phyloP scores from a whole-genome alignment of 2,329 filamentous ascomycete genomes.

The Acrocalymma vagum region DNA sequence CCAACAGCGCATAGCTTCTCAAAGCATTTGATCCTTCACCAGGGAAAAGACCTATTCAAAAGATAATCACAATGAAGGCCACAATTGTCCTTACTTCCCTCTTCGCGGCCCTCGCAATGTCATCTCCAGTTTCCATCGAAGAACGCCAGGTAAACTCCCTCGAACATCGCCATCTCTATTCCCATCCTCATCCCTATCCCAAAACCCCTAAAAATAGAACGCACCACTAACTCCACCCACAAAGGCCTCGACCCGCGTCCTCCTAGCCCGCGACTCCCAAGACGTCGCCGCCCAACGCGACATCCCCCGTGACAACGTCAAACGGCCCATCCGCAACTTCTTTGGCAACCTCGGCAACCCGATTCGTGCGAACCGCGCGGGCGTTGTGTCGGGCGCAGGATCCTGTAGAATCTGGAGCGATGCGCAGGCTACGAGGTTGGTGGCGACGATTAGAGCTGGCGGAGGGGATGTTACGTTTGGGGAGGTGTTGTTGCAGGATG shows the following conservation, averaged over 20 bases:
- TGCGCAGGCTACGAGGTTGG: slow-evolving; percentile 6
- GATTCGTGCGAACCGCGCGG: neutral
- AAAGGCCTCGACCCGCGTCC: slow-evolving; percentile 15
- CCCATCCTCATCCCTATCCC: neutral
- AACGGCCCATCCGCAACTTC: slow-evolving; percentile 8
- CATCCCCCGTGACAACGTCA: slow-evolving; percentile 16
- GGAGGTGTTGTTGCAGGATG: slow-evolving; percentile 11
- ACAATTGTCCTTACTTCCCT: slow-evolving; percentile 20
- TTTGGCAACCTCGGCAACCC: neutral
- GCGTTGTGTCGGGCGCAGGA: slow-evolving; percentile 1
- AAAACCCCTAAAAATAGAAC: slow-evolving; percentile 1
- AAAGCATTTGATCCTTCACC: neutral
- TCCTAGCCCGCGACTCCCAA: slow-evolving; percentile 18
- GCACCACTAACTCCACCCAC: slow-evolving; percentile 1
- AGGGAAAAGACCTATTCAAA: neutral
- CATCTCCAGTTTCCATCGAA: slow-evolving; percentile 8
- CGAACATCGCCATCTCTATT: neutral
- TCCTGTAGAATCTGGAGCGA: slow-evolving; percentile 18
- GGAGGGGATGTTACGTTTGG: slow-evolving; percentile 8
- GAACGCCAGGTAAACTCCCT: slow-evolving; percentile 9
- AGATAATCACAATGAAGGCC: slow-evolving; percentile 17
- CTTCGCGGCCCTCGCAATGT: slow-evolving; percentile 15
- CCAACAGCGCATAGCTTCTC: neutral
- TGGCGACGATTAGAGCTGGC: slow-evolving; percentile 13
- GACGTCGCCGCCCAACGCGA: slow-evolving; percentile 19